Evolutionary conservation across 805 yeast genomes (phyloP), one percentile per base, ranked within the genome.

Genomic region (Schizosaccharomyces japonicus): DNA sequence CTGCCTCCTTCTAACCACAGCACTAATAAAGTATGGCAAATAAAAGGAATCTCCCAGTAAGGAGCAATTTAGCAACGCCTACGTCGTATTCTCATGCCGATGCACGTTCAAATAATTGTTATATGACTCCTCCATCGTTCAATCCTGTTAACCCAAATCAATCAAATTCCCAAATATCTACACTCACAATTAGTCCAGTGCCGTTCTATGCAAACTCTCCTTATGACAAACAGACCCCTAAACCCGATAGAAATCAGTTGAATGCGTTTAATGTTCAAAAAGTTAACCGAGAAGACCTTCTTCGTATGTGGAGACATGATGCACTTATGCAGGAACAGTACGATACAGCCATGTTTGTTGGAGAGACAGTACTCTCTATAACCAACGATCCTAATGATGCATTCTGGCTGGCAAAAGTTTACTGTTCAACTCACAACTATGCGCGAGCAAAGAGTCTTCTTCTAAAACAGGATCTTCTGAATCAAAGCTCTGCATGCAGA

Each of bases 381-480:
- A 84, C 95, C 5, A 53, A 56, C 50, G 95, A 85, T 57, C 80
- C 94, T 11, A 81, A 78, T 56, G 96, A 87, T 59, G 95, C 95
- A 8, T 87, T 83, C 60, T 85, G 95, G 95, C 67, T 87, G 28
- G 95, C 94, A 0, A 95, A 87, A 63, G 93, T 80, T 3, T 76
- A 79, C 59, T 82, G 75, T 60, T 66, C 75, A 49, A 74, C 73
- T 49, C 87, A 87, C 8, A 73, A 80, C 57, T 84, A 74, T 60
- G 69, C 77, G 36, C 67, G 95, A 30, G 95, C 93, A 1, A 71
- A 83, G 47, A 76, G 76, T 52, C 61, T 85, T 39, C 66, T 87
- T 19, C 62, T 73, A 15, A 66, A 69, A 30, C 73, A 69, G 48
- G 73, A 69, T 53, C 72, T 74, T 51, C 61, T 66, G 49, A 69